Base-by-base conservation (phyloP, 2,329 filamentous ascomycete genomes). In the Fusarium sp. region DNA sequence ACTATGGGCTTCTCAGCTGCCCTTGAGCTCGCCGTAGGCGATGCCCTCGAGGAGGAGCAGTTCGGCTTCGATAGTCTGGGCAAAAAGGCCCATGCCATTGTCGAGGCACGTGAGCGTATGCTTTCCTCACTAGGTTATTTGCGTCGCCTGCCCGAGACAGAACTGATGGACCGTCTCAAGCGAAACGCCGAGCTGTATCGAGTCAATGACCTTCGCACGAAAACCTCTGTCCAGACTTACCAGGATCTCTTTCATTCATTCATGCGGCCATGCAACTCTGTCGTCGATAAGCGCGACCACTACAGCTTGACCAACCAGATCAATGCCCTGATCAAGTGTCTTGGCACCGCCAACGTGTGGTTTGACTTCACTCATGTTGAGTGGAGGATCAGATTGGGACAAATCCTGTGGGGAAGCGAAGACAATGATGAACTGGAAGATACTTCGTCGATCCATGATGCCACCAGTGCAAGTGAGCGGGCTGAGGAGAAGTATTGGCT, bases 301-400 rank as follows among this genome's bases (percentile, higher is more conserved):
- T 87, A 88, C 73, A 88, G 90, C 57, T 81, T 94, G 22, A 85
- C 90, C 45, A 89, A 92, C 38, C 91, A 94, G 76, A 92, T 93
- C 59, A 85, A 90, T 70, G 87, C 89, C 6, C 80, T 94, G 20
- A 84, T 93, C 47, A 89, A 89, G 75, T 87, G 91, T 12, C 83
- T 94, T 46, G 87, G 86, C 1, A 81, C 88, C 10, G 85, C 89
- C 57, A 90, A 91, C 59, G 87, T 92, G 47, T 94, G 91, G 91
- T 86, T 91, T 54, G 91, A 94, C 78, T 91, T 94, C 70, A 91
- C 90, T 22, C 85, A 90, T 32, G 89, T 93, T 9, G 91, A 93
- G 76, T 93, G 91, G 91, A 86, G 91, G 40, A 91, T 94, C 62
- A 85, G 90, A 15, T 82, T 94, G 2, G 91, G 91, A 9, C 91